A percentile compares a stretch with the other conserved stretches of the same genome.
These are phyloP conservation scores for Candida quercuum DNA, from an alignment of 805 yeast species.

Conservation along the genomic window DNA sequence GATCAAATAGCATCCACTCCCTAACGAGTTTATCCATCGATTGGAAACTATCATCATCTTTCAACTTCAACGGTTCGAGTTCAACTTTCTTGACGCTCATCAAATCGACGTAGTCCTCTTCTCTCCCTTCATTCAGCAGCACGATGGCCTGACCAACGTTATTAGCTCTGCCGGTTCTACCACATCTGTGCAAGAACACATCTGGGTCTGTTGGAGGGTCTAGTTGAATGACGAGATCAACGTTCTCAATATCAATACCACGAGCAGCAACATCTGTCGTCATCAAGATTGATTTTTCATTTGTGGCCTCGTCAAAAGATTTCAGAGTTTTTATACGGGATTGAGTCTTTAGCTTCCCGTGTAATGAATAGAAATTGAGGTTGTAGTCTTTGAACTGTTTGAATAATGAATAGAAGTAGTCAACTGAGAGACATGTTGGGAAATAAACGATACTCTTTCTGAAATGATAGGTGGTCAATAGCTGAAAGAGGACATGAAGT, in stretches of 20 bases:
- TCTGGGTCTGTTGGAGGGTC: conserved; percentile 96
- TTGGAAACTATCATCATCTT: too few species aligned
- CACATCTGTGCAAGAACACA: conserved; percentile 88
- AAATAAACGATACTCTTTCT: conserved; percentile 86
- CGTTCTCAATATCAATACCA: conserved; percentile 93
- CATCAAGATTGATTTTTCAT: conserved; percentile 54
- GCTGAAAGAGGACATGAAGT: conserved; percentile 48
- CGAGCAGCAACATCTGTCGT: conserved; percentile 99
- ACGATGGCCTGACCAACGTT: conserved; percentile 74
- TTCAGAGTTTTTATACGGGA: conserved; percentile 74
- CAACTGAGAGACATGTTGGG: conserved; percentile 85
- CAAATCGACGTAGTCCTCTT: conserved; percentile 76
- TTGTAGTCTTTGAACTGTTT: conserved; percentile 28
- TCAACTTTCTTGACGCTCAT: conserved; percentile 65
- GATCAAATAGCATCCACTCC: conserved; percentile 62
- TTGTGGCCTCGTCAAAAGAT: too few species aligned
- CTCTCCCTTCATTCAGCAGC: conserved; percentile 68
- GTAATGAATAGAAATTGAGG: conserved; percentile 61
- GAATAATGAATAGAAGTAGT: conserved; percentile 62
- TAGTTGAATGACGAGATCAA: conserved; percentile 86
- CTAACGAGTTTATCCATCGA: conserved; percentile 25
- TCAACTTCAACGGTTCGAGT: conserved; percentile 40
- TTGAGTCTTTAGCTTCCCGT: conserved; percentile 83
- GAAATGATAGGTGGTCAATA: conserved; percentile 50
- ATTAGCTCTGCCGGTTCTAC: conserved; percentile 93